Base-by-base conservation (phyloP, 208 protist species). In the Herpetomonas samuelpessoai region DNA sequence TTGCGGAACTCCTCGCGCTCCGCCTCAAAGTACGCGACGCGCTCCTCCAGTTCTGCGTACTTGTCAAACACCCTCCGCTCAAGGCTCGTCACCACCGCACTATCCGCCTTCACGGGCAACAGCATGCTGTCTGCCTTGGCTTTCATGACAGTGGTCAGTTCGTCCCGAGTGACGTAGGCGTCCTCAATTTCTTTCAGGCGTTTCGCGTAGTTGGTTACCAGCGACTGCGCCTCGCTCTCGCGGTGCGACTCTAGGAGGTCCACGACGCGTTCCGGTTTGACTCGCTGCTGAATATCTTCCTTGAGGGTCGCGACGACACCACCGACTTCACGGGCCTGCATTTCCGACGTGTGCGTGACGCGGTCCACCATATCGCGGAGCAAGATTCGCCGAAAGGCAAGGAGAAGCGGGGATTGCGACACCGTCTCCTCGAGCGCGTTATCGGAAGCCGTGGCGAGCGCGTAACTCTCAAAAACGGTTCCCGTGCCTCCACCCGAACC, bases 1-100 rank as follows among this genome's bases (percentile, higher is more conserved):
- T 68, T 59, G 49, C 84, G 79, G 62, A 92, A 83, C 52, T 91
- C 88, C 19, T 71, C 64, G 22, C 84, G 62, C 51, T 94, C 88
- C 0, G 85, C 72, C 49, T 94, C 88, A 21, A 82, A 86, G 35
- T 80, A 79, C n/a, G 80, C 69, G 48, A 88, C 65, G 3, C 88
- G 78, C 62, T 94, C 88, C 58, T 91, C 82, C 0, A 94, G 44
- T 18, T 92, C 72, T n/a, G 64, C 73, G 35, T 73, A 78, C 22
- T 80, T 79, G 39, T 75, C 67, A n/a, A 72, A 50, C 12, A 90
- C 58, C 1, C 68, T 68, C 45, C 57, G 24, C 63, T 90, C 83
- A 25, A 93, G 55, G 1, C 79, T 65, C 4, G 53, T 62, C 22
- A 90, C 77, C 19, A 72, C 68, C n/a, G 78, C 68, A 14, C 68